These are phyloP conservation scores for Scytalidium sp. DNA, from an alignment of 2,329 filamentous ascomycete species.

Conservation along the genomic window DNA sequence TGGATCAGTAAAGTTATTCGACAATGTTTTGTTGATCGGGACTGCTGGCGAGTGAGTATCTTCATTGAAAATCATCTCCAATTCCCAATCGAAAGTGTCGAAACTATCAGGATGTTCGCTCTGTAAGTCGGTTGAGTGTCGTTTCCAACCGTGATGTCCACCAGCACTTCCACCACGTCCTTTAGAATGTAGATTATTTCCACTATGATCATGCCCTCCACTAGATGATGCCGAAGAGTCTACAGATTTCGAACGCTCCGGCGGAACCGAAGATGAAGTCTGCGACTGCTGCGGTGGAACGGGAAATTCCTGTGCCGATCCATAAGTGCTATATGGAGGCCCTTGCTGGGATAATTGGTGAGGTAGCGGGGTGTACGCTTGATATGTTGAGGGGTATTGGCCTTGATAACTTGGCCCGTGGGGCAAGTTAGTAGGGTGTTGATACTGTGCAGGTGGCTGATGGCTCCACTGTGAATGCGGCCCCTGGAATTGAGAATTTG, in stretches of 20 bases:
- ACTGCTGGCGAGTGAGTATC: slow-evolving; percentile 36
- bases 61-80: slow-evolving; percentile 37
- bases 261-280: no score
- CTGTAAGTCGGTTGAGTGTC: neutral
- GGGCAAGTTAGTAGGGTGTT: slow-evolving; percentile 5
- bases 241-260: neutral
- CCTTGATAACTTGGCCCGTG: slow-evolving; percentile 14
- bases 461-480: slow-evolving; percentile 3
- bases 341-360: slow-evolving; percentile 6
- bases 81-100: slow-evolving; percentile 32
- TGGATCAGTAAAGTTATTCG: slow-evolving; percentile 39
- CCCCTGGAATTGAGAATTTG: neutral
- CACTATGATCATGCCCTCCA: neutral
- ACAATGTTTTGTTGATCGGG: slow-evolving; percentile 44
- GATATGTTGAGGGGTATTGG: slow-evolving; percentile 2
- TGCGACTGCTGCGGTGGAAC: slow-evolving; percentile 6
- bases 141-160: neutral
- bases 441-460: slow-evolving; percentile 2
- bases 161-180: neutral
- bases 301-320: neutral
- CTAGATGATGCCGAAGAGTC: neutral
- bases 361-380: slow-evolving; percentile 3
- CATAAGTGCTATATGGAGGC: neutral
- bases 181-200: neutral
- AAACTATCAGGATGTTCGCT: neutral